phyloP scores from a whole-genome alignment of 2,329 filamentous ascomycete genomes.

The Pseudogymnoascus sp. region DNA sequence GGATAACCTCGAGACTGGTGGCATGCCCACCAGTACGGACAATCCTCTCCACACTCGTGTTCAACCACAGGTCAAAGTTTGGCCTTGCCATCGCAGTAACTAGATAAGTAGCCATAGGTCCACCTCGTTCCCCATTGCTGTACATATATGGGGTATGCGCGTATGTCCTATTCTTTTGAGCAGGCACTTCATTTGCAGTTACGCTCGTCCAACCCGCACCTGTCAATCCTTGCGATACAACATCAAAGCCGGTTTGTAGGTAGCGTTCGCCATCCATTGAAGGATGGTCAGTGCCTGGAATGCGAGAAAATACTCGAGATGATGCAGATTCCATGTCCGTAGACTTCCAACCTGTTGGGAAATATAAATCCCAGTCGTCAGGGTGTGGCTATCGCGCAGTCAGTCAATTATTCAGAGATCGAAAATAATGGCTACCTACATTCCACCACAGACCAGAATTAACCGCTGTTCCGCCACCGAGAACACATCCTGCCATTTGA shows the following conservation, averaged over 20 bases:
- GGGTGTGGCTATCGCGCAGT: constrained; percentile 41
- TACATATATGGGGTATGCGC: constrained; percentile 61
- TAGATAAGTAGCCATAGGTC: constrained; percentile 64
- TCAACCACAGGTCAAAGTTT: constrained; percentile 61
- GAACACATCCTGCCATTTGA: constrained; percentile 63
- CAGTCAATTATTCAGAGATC: constrained; percentile 5
- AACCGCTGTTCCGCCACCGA: constrained; percentile 48
- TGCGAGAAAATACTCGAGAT: constrained; percentile 56
- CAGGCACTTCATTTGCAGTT: constrained; percentile 47
- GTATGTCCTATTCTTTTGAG: constrained; percentile 57
- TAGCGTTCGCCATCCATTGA: constrained; percentile 60
- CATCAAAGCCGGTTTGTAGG: constrained; percentile 56
- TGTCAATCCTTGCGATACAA: constrained; percentile 50
- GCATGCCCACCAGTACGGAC: constrained; percentile 52
- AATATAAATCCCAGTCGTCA: constrained; percentile 63
- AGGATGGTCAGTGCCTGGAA: constrained; percentile 59
- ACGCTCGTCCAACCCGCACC: constrained; percentile 55
- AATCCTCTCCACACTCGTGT: constrained; percentile 60
- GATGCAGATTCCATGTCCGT: constrained; percentile 52
- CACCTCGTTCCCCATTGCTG: constrained; percentile 55
- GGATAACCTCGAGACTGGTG: constrained; percentile 61
- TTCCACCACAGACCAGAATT: constrained; percentile 64
- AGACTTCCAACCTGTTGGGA: constrained; percentile 63
- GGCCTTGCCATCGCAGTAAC: constrained; percentile 47
- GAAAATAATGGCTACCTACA: constrained; percentile 26